phyloP scores from a whole-genome alignment of 2,329 filamentous ascomycete genomes.

The Xylariomycetidae sp. region DNA sequence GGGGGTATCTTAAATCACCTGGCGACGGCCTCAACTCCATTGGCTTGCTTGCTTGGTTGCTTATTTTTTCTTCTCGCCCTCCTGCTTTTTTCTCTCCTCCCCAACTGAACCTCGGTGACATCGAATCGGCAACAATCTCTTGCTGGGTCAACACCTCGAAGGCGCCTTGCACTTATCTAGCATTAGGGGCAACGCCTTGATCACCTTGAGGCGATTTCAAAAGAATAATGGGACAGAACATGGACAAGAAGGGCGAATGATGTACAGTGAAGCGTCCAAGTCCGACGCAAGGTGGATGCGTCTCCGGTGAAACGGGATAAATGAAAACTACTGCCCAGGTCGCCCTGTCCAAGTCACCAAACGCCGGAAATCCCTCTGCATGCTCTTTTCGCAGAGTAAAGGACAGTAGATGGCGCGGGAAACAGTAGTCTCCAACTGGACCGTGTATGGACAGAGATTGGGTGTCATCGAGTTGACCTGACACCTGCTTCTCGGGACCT shows the following conservation, averaged over 20 bases:
- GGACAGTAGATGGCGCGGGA: not conserved
- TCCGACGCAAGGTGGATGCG: slow-evolving; percentile 6
- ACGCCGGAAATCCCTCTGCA: slow-evolving; percentile 13
- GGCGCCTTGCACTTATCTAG: not conserved
- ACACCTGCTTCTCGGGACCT: not conserved
- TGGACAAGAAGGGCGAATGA: not conserved
- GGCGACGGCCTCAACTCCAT: too few species aligned
- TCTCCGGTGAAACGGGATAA: slow-evolving; percentile 10
- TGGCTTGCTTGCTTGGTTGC: too few species aligned
- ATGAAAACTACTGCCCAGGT: slow-evolving; percentile 17
- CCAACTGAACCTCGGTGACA: not conserved
- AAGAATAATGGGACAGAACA: not conserved
- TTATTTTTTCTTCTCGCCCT: slow-evolving; percentile 2
- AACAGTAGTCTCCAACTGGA: not conserved
- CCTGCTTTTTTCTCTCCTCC: slow-evolving; percentile 3
- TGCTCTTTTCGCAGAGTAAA: slow-evolving; percentile 9
- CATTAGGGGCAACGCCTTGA: not conserved
- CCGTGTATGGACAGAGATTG: not conserved
- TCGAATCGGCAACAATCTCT: not conserved
- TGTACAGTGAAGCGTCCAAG: slow-evolving; percentile 3
- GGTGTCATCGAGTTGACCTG: not conserved
- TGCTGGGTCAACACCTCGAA: not conserved
- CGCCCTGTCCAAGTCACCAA: slow-evolving; percentile 19
- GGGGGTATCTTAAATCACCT: slow-evolving; percentile 25
- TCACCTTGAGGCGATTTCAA: not conserved